Evolutionary conservation across 768 basidiomycete species (phyloP).

Genomic region (Termitomyces sp.): DNA sequence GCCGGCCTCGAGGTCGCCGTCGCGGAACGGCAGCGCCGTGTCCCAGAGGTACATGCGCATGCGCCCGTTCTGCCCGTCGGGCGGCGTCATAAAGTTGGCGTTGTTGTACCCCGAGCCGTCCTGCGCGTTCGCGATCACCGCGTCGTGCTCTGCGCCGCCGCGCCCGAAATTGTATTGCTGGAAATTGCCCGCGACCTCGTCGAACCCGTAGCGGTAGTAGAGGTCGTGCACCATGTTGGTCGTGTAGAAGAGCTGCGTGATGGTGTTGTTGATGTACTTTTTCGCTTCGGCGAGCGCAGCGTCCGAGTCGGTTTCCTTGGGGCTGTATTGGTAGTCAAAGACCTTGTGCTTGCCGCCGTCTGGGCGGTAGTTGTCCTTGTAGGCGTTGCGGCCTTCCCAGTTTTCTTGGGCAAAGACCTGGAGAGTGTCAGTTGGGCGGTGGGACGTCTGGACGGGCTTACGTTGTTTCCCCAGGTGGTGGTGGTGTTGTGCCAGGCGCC

Average conservation of each 20-base stretch:
- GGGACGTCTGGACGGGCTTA: constrained; percentile 18
- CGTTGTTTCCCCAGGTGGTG: constrained; percentile 87
- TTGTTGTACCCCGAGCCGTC: constrained; percentile 93
- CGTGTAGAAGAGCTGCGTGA: constrained; percentile 90
- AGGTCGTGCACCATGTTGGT: constrained; percentile 77
- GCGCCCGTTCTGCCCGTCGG: constrained; percentile 80
- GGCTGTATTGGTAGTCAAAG: constrained; percentile 76
- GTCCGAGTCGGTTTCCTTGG: constrained; percentile 45
- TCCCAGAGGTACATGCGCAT: constrained; percentile 99
- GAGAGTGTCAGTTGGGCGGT: neutral
- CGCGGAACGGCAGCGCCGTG: constrained; percentile 82
- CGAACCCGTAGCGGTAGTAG: constrained; percentile 89
- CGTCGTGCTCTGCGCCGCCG: constrained; percentile 84
- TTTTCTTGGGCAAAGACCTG: constrained; percentile 92
- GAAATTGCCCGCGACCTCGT: constrained; percentile 92
- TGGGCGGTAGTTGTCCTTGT: constrained; percentile 75
- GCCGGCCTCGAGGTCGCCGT: constrained; percentile 94
- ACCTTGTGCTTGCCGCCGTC: constrained; percentile 45
- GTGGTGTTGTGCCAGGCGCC: constrained; percentile 59
- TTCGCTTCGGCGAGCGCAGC: constrained; percentile 69
- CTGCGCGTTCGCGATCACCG: constrained; percentile 92
- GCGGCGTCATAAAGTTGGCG: constrained; percentile 87
- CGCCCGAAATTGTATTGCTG: constrained; percentile 95
- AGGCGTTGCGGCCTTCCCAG: constrained; percentile 69
- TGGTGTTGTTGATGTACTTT: constrained; percentile 80